Conservation (phyloP, 805 yeast genomes). For the Metschnikowia gruessii region DNA sequence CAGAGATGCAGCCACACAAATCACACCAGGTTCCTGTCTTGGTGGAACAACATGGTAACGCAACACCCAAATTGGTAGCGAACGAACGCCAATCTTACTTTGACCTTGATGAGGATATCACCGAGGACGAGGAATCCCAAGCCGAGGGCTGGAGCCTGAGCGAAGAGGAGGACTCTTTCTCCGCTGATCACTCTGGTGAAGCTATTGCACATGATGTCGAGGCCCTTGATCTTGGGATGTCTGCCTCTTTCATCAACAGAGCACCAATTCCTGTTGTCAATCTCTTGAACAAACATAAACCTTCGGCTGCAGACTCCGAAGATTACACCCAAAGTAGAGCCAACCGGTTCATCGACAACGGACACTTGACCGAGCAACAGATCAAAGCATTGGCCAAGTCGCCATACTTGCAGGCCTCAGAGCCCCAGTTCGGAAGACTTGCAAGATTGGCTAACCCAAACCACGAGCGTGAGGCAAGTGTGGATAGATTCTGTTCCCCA, state of each 20-base stretch:
- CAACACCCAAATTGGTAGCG: constrained; percentile 26
- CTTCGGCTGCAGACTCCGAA: constrained; percentile 25
- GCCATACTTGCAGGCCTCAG: constrained; percentile 55
- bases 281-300: constrained; percentile 23
- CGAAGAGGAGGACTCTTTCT: constrained; percentile 11
- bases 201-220: constrained; percentile 28
- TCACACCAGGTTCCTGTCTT: constrained; percentile 22
- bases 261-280: constrained; percentile 41
- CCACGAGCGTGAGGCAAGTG: constrained; percentile 15
- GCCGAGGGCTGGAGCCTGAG: constrained; percentile 6
- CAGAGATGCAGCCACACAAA: constrained; percentile 66
- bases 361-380: constrained; percentile 46
- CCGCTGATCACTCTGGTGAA: background rate
- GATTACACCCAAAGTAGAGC: constrained; percentile 34
- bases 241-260: constrained; percentile 37
- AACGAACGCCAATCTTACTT: constrained; percentile 22
- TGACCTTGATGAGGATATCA: constrained; percentile 18
- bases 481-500: constrained; percentile 23
- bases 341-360: constrained; percentile 24
- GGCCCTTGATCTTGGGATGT: constrained; percentile 36
- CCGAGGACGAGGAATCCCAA: constrained; percentile 13
- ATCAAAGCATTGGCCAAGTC: constrained; percentile 53
- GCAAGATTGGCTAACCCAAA: constrained; percentile 40
- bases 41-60: constrained; percentile 24
- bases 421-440: constrained; percentile 51